These are phyloP conservation scores for Knufia fluminis DNA, from an alignment of 2,329 filamentous ascomycete species.

Conservation along the genomic window DNA sequence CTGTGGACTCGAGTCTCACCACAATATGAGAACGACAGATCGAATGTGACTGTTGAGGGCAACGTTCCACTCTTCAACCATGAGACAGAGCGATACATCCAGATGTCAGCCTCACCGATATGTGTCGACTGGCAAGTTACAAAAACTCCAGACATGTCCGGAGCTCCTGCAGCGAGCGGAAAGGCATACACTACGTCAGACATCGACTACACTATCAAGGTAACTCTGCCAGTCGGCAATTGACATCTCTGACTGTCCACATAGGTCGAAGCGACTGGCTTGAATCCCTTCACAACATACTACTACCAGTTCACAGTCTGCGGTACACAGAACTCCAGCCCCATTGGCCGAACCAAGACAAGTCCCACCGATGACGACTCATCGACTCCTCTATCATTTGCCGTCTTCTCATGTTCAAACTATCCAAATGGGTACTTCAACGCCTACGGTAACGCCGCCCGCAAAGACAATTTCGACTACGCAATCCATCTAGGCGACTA, in stretches of 20 bases:
- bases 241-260: no score
- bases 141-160: conserved; percentile 35
- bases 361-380: no score
- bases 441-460: conserved; percentile 44
- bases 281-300: no score
- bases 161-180: conserved; percentile 45
- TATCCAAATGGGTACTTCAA: conserved; percentile 52
- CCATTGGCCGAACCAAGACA: no score
- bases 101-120: conserved; percentile 49
- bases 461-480: conserved; percentile 51
- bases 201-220: conserved; percentile 65
- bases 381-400: no score
- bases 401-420: conserved; percentile 62
- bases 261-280: conserved; percentile 55
- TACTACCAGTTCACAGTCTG: no score
- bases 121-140: conserved; percentile 59
- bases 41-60: conserved; percentile 49
- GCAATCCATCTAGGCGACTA: conserved; percentile 51
- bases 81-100: conserved; percentile 26
- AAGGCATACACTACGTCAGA: conserved; percentile 60
- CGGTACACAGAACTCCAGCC: no score
- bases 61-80: conserved; percentile 42
- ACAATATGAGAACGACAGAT: conserved; percentile 36
- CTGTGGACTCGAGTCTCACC: conserved; percentile 33
- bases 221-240: conserved; percentile 26